Base-by-base conservation (phyloP, 768 basidiomycete genomes). In the Leccinum variicolor region DNA sequence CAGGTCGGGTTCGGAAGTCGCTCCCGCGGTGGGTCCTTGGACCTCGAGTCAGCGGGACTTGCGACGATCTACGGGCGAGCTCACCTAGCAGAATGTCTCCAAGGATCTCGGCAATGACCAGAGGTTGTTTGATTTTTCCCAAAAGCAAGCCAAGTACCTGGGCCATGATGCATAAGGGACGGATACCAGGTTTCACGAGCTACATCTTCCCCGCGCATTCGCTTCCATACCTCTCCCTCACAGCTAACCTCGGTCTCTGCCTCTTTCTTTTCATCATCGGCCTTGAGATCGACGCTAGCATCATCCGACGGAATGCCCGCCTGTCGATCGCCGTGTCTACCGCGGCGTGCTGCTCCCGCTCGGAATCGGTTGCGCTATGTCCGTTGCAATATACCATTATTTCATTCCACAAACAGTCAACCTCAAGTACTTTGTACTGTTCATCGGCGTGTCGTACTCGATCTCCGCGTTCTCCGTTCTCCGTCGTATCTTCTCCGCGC, bases 191-290 rank as follows among this genome's bases (percentile, higher is more conserved):
- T 15, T 98, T 98, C 74, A 86, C 93, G 0, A 47, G 86, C 43
- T 86, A 89, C 68, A 85, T 98, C 55, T 98, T 98, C 71, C 94
- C 96, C 0, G 0, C 73, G 0, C 71, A 69, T 0, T 94, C 93
- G 0, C 64, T 81, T 4, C 77, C 94, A 0, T 96, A 84, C 70
- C 84, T 98, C 33, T 86, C 84, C 41, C 86, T 98, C 34, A 86
- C 90, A 26, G 91, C 96, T 19, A 93, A 89, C 66, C 90, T 99
- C 61, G 96, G 92, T 1, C 80, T 92, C 8, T 87, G 86, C 61
- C 83, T 94, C 48, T 94, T 92, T 75, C 82, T 98, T 11, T 98
- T 98, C 77, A 83, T 98, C 59, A 88, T 98, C 34, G 96, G 96
- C 1, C 84, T 96, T 19, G 91, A 93, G 74, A 94, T 97, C 56